A percentile compares a stretch with the other conserved stretches of the same genome.
These are phyloP conservation scores for Polygonum aviculare DNA, from an alignment of 148 eudicot species.

Conservation along the genomic window DNA sequence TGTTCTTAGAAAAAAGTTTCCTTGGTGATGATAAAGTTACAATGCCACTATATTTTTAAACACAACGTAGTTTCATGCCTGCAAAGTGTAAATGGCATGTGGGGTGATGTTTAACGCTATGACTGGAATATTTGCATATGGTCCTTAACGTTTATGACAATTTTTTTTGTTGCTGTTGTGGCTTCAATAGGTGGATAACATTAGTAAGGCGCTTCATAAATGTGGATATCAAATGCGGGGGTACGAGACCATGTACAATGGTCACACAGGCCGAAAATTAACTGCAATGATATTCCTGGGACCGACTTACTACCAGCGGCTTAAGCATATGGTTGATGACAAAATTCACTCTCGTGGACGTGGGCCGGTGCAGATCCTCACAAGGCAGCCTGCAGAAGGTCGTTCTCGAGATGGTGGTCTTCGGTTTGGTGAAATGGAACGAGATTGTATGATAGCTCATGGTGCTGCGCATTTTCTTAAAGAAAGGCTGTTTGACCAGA, in stretches of 20 bases:
- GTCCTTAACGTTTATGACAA: background rate
- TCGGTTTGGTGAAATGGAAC: slow-evolving; percentile 96
- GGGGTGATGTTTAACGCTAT: background rate
- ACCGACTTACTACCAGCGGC: slow-evolving; percentile 92
- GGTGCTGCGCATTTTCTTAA: slow-evolving; percentile 96
- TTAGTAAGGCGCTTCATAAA: slow-evolving; percentile 92
- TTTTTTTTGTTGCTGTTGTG: background rate
- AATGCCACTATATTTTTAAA: background rate
- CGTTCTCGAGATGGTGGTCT: slow-evolving; percentile 98
- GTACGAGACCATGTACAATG: slow-evolving; percentile 96
- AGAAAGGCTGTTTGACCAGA: slow-evolving; percentile 95
- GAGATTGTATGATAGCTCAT: slow-evolving; percentile 98
- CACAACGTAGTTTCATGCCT: background rate
- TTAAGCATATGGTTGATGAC: slow-evolving; percentile 99
- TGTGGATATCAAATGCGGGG: slow-evolving; percentile 99
- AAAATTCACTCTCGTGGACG: slow-evolving; percentile 97
- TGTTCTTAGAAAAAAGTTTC: background rate
- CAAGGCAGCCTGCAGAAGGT: slow-evolving; percentile 97
- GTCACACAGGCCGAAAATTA: slow-evolving; percentile 85
- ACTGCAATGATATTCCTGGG: slow-evolving; percentile 93
- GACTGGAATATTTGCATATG: background rate
- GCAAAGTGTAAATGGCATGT: background rate
- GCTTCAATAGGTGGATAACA: slow-evolving; percentile 65
- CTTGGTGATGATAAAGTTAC: background rate
- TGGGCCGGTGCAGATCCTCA: slow-evolving; percentile 95